These are phyloP conservation scores for Cystofilobasidium ferigula DNA, from an alignment of 768 basidiomycete species.

Conservation along the genomic window DNA sequence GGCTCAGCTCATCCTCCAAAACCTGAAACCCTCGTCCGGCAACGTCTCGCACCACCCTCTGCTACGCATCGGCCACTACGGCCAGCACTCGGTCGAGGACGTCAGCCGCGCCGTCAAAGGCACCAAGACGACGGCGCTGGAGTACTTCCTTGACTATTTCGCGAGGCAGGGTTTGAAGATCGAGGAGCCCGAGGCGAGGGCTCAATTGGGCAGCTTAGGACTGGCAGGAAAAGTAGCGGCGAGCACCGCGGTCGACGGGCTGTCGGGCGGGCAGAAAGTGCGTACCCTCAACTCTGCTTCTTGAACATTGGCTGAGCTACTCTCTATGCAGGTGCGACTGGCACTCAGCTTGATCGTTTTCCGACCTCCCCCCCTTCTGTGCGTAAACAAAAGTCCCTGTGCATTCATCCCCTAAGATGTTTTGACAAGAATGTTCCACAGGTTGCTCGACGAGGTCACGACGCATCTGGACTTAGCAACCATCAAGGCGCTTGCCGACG, in stretches of 20 bases:
- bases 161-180: conserved; percentile 28
- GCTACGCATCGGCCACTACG: conserved; percentile 51
- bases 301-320: not conserved
- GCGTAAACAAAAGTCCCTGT: not conserved
- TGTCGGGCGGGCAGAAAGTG: conserved; percentile 53
- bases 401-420: not conserved
- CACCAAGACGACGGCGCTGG: conserved; percentile 34
- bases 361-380: conserved; percentile 47
- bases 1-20: conserved; percentile 39
- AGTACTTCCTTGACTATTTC: conserved; percentile 32
- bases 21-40: conserved; percentile 43
- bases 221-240: conserved; percentile 42
- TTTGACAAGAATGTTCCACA: no score
- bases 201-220: conserved; percentile 43
- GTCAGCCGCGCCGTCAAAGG: conserved; percentile 37
- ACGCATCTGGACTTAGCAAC: conserved; percentile 59
- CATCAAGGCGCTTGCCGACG: conserved; percentile 48
- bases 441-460: conserved; percentile 49
- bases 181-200: conserved; percentile 41
- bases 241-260: conserved; percentile 42
- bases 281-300: not conserved
- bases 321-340: conserved; percentile 45
- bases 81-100: conserved; percentile 53
- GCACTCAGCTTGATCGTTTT: conserved; percentile 51
- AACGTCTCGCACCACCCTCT: conserved; percentile 48